Base-by-base conservation (phyloP, 2,329 filamentous ascomycete species). In the Pseudocercospora ulei region DNA sequence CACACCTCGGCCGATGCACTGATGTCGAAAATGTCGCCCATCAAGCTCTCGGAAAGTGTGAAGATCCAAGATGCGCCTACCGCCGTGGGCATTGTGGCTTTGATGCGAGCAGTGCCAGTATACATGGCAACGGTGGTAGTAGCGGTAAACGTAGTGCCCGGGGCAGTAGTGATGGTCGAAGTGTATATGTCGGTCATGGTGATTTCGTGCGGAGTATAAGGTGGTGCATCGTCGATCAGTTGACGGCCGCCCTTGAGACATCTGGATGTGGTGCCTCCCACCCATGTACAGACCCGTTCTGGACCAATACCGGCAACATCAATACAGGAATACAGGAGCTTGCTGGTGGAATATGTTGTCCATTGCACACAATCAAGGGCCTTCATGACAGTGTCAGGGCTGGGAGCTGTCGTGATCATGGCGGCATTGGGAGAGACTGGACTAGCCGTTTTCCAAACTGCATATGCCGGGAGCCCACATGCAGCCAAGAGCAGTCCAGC, bases 21-120 rank as follows among this genome's bases (percentile, higher is more conserved):
- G 23, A 27, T 27, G 5, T 28, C 35, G 25, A 7, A 37, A 17
- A 37, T 37, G 3, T 37, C 25, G 7, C 9, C n/a, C 23, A 37
- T 27, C 13, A 37, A 14, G 9, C 16, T 18, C 19, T 27, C 23
- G 12, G 35, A 27, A 4, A 37, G 24, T 1, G 35, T 20, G 19
- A 37, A 37, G 7, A 28, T 7, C 35, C 23, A 37, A 5, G 35
- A 1, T 4, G 24, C 35, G n/a, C 24, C 35, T 12, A 9, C 12
- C 7, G 14, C 35, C 4, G 23, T 11, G 13, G 35, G 23, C 9
- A 12, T 4, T 7, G 24, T 19, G 3, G 16, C 7, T 9, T 16
- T 19, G n/a, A 26, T 37, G 6, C 23, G 24, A 27, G 23, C 24
- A 11, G 25, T 28, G 5, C 25, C 35, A 14, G 30, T 33, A 5